Evolutionary conservation across 169 alveolate species (phyloP).

Genomic region (Plasmodium gonderi): DNA sequence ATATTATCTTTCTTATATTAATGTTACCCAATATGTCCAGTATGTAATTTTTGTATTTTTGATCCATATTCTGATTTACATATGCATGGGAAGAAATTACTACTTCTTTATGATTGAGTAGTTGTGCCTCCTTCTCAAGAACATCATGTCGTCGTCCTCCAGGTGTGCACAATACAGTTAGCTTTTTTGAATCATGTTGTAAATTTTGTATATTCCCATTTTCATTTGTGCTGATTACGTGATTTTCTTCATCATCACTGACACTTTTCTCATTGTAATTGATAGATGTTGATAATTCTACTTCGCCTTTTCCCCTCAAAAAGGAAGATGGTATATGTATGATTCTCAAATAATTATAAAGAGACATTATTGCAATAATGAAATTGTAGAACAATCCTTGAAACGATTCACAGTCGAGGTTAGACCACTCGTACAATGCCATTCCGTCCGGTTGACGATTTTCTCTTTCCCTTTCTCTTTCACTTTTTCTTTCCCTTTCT

Average conservation of each 20-base stretch:
- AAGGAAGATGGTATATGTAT: slow-evolving; percentile 51
- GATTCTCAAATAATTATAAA: slow-evolving; percentile 50
- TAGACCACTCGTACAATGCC: not conserved
- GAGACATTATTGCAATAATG: slow-evolving; percentile 45
- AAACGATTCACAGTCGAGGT: slow-evolving; percentile 20
- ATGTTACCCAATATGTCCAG: slow-evolving; percentile 33
- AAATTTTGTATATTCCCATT: not conserved
- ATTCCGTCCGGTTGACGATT: not conserved
- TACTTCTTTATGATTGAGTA: not conserved
- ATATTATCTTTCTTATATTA: slow-evolving; percentile 23
- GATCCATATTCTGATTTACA: not conserved
- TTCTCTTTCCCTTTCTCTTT: not conserved
- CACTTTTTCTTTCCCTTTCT: not conserved
- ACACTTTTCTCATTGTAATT: not conserved
- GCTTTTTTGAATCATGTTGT: not conserved
- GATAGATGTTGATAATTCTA: not conserved
- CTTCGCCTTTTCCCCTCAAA: slow-evolving; percentile 20
- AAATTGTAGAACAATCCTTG: slow-evolving; percentile 56
- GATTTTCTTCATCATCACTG: not conserved
- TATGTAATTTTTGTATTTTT: slow-evolving; percentile 39
- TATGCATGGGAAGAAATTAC: not conserved
- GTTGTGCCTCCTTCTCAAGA: not conserved
- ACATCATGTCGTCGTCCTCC: not conserved
- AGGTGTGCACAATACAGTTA: not conserved
- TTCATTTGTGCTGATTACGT: not conserved